phyloP scores from a whole-genome alignment of 768 basidiomycete genomes.

The Russula lepida region DNA sequence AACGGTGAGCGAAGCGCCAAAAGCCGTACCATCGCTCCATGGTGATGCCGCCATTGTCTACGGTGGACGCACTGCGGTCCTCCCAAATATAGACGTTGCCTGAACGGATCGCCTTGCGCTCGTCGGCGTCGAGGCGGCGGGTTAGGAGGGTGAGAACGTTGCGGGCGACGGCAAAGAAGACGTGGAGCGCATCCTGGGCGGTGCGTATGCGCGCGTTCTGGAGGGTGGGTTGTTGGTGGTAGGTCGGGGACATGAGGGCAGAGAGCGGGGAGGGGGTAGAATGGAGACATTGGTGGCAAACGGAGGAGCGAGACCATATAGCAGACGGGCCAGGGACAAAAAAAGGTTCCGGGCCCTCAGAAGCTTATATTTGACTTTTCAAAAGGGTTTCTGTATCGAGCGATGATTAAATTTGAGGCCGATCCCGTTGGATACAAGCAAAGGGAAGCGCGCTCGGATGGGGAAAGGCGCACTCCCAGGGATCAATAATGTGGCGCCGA shows the following conservation, averaged over 20 bases:
- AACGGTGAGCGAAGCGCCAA: not conserved
- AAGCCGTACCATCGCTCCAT: conserved; percentile 58
- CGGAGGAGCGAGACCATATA: conserved; percentile 11
- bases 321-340: conserved; percentile 21
- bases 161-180: conserved; percentile 63
- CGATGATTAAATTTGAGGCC: conserved; percentile 19
- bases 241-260: conserved; percentile 18
- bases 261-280: conserved; percentile 10
- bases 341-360: conserved; percentile 21
- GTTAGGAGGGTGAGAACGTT: conserved; percentile 64
- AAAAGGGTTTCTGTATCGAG: conserved; percentile 20
- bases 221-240: conserved; percentile 69
- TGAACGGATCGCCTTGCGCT: conserved; percentile 45
- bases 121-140: conserved; percentile 68
- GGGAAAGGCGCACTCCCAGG: conserved; percentile 7
- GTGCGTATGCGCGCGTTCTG: conserved; percentile 67
- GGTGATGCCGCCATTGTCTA: conserved; percentile 67
- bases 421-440: conserved; percentile 18
- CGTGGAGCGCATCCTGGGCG: conserved; percentile 69
- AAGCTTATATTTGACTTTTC: conserved; percentile 24
- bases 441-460: conserved; percentile 5
- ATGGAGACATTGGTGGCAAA: conserved; percentile 22
- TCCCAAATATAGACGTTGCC: conserved; percentile 56
- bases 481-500: conserved; percentile 17
- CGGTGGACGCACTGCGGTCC: conserved; percentile 62